These are phyloP conservation scores for Myxozyma nipponensis DNA, from an alignment of 805 yeast genomes.

Conservation along the genomic window DNA sequence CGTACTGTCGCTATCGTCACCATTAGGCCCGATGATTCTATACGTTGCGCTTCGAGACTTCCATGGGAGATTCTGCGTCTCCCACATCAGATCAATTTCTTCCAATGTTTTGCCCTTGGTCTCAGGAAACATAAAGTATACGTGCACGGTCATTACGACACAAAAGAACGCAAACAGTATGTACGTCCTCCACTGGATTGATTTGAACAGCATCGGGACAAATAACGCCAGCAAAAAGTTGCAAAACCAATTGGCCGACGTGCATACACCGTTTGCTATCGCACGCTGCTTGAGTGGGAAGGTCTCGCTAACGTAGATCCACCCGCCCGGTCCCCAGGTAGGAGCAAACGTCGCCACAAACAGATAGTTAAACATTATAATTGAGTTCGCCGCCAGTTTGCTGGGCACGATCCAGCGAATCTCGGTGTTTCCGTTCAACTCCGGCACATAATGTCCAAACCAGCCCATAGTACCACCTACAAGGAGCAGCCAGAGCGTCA, in stretches of 20 bases:
- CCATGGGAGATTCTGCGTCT: too few relatives aligned
- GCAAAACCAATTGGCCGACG: conserved; percentile 60
- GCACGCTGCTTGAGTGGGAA: conserved; percentile 64
- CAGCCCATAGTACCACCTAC: conserved; percentile 16
- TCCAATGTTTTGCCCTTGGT: conserved; percentile 67
- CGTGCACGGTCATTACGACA: conserved; percentile 44
- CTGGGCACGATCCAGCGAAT: conserved; percentile 14
- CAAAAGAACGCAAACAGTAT: conserved; percentile 53
- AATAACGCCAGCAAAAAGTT: conserved; percentile 55
- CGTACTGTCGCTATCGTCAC: too few relatives aligned
- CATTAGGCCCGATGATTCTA: too few relatives aligned
- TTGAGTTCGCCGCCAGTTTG: conserved; percentile 41
- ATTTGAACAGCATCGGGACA: conserved; percentile 42
- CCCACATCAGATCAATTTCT: conserved; percentile 61
- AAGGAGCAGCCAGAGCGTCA: conserved; percentile 17
- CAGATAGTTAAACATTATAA: conserved; percentile 48
- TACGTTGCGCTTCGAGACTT: too few relatives aligned
- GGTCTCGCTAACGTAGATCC: conserved; percentile 62
- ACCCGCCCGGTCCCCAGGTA: conserved; percentile 49
- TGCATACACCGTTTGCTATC: conserved; percentile 51
- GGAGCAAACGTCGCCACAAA: conserved; percentile 53
- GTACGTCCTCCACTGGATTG: conserved; percentile 57
- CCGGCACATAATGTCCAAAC: conserved; percentile 8
- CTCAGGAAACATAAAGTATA: conserved; percentile 57
- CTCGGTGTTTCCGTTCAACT: conserved; percentile 16